These are phyloP conservation scores for Capronia epimyces DNA, from an alignment of 2,329 filamentous ascomycete species.

Conservation along the genomic window DNA sequence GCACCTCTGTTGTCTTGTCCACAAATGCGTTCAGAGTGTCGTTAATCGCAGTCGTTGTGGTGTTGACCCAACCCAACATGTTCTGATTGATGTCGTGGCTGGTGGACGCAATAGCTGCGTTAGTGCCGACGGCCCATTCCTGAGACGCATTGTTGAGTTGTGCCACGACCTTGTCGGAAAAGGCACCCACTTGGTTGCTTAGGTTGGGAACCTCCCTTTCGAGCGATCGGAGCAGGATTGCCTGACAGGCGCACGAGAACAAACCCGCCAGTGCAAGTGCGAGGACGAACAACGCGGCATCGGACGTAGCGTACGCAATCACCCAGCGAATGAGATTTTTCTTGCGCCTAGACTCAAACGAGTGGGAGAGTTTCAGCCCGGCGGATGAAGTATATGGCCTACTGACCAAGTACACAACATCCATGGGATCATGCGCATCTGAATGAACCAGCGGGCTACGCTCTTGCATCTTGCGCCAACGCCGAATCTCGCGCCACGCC, in stretches of 20 bases:
- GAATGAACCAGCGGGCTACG: slow-evolving; percentile 61
- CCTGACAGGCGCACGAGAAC: slow-evolving; percentile 77
- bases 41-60: slow-evolving; percentile 76
- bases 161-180: slow-evolving; percentile 71
- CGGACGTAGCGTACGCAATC: slow-evolving; percentile 78
- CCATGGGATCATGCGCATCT: slow-evolving; percentile 70
- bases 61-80: slow-evolving; percentile 80
- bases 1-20: slow-evolving; percentile 64
- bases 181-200: slow-evolving; percentile 67
- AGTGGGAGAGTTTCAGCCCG: slow-evolving; percentile 56
- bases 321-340: slow-evolving; percentile 76
- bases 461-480: slow-evolving; percentile 68
- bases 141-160: slow-evolving; percentile 67
- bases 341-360: slow-evolving; percentile 57
- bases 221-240: slow-evolving; percentile 66
- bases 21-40: slow-evolving; percentile 78
- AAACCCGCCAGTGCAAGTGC: slow-evolving; percentile 76
- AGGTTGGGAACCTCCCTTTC: slow-evolving; percentile 71
- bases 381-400: slow-evolving; percentile 67
- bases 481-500: slow-evolving; percentile 71
- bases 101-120: slow-evolving; percentile 61
- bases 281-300: slow-evolving; percentile 78
- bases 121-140: slow-evolving; percentile 71
- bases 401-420: slow-evolving; percentile 81
- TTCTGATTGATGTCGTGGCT: slow-evolving; percentile 73